Conservation (phyloP, 495 filamentous ascomycete genomes). For the Penicillium odoratum region DNA sequence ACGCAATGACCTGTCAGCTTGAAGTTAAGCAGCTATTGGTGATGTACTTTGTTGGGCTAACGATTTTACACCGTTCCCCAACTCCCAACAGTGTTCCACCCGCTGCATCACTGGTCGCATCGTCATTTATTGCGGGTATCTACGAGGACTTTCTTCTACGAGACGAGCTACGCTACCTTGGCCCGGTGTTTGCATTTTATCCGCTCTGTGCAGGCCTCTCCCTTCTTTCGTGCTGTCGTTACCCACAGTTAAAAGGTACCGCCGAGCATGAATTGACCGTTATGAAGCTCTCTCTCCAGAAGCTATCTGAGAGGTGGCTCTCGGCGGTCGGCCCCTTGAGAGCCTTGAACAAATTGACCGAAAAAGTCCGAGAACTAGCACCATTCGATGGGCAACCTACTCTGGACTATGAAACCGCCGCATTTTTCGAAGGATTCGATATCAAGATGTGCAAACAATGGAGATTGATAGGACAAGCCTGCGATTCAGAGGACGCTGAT, state of each 20-base stretch:
- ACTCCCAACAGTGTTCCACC: conserved; percentile 28
- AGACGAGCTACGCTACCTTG: conserved; percentile 30
- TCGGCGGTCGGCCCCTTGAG: conserved; percentile 30
- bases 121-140: conserved; percentile 32
- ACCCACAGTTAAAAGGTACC: conserved; percentile 24
- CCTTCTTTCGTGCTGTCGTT: conserved; percentile 29
- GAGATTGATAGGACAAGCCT: conserved; percentile 25
- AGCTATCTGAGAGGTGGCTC: conserved; percentile 32
- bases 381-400: conserved; percentile 20
- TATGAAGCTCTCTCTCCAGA: conserved; percentile 33
- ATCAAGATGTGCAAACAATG: conserved; percentile 28
- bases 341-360: conserved; percentile 30
- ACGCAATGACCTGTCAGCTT: conserved; percentile 19
- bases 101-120: conserved; percentile 26
- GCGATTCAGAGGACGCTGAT: conserved; percentile 5
- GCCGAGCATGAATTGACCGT: conserved; percentile 33
- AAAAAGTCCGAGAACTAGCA: conserved; percentile 28
- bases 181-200: conserved; percentile 32
- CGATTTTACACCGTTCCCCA: conserved; percentile 28
- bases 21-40: conserved; percentile 28
- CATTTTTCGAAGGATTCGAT: conserved; percentile 33
- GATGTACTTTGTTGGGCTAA: conserved; percentile 32
- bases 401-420: conserved; percentile 22
- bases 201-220: conserved; percentile 28
- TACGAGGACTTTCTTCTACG: conserved; percentile 34